Evolutionary conservation across 306 rosid genomes (phyloP), one percentile per base, ranked within the genome.

Genomic region (Delonix regia): DNA sequence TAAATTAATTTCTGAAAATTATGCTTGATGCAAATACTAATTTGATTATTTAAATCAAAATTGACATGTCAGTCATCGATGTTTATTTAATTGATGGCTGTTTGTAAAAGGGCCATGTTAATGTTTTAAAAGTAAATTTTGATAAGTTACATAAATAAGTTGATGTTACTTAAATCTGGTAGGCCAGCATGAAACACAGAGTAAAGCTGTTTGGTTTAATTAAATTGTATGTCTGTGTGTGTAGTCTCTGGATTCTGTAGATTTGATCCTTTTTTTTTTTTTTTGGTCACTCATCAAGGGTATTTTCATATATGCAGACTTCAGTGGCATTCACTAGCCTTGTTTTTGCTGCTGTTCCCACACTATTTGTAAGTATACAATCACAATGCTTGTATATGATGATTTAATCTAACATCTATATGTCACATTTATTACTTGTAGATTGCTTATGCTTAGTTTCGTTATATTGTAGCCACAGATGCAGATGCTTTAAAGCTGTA

Each of bases 251-350:
- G 4, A 22, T 19, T 39, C 83, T 44, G 47, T 15, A 1, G 9
- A 4, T 78, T 73, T 69, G 38, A 24, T 44, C n/a, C n/a, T n/a
- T n/a, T n/a, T 81, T 24, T 12, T 24, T 34, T 28, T 62, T 21
- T 45, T n/a, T 53, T 36, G 61, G 28, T 73, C 30, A 71, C 49
- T 77, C 28, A 73, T 75, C 30, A 12, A 68, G 57, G 15, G 60
- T 64, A 74, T 21, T 44, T 52, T 53, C 9, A 77, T 82, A 27
- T 69, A 39, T 85, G 89, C 94, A 91, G 98, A 87, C 96, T 83
- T 91, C 93, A 9, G 93, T 90, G 85, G 97, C 99, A 66, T 95
- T 95, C 83, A 74, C 94, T 5, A 86, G 98, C 94, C 85, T 95
- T 69, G 97, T 93, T 72, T 53, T 83, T 82, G 96, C 97, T 19